Evolutionary conservation across 2,329 filamentous ascomycete genomes (phyloP), one percentile per base, ranked within the genome.

Genomic region (Neospermospora avenae): DNA sequence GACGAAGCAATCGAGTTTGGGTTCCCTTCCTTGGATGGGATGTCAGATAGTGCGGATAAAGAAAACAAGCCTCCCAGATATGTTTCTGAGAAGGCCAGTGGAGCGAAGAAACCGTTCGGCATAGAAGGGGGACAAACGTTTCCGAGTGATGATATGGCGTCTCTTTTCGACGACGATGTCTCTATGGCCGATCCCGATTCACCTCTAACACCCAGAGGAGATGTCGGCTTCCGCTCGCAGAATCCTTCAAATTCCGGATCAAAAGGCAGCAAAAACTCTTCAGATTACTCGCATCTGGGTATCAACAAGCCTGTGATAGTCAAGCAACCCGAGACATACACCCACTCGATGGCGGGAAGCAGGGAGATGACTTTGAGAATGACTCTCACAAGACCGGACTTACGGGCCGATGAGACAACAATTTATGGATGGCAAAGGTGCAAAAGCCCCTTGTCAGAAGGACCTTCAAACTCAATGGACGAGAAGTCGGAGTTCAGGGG

Each of bases 331-430:
- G 74, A 78, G 53, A 63, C 71, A 28, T 77, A 81, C 67, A 74
- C 77, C 11, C 81, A 84, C 51, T 79, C 78, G 4, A 76, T 83
- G 2, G 77, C 81, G 0, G 80, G 82, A 35, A 88, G 84, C 58
- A 84, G 93, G 35, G 93, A 98, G 74, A 97, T 97, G 93, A 98
- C 95, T 2, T 77, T 98, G 52, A 90, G 93, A 52, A 96, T 98
- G 92, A 98, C 93, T 0, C 81, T 98, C 57, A 98, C 95, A 3
- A 82, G 93, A 49, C 90, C 92, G 0, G 93, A 98, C 72, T 81
- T 98, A 51, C 86, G 92, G 44, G 87, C 87, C 4, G 81, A 87
- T 63, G 89, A 93, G 63, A 84, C 88, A 11, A 81, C 87, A 62
- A 80, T 90, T 16, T 90, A 92, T 68, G 85, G 85, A 44, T 90